Percentiles rank a stretch among this genome's conserved stretches.
These are phyloP conservation scores for Kodamaea ohmeri DNA, from an alignment of 1,139 yeast species.

Conservation along the genomic window DNA sequence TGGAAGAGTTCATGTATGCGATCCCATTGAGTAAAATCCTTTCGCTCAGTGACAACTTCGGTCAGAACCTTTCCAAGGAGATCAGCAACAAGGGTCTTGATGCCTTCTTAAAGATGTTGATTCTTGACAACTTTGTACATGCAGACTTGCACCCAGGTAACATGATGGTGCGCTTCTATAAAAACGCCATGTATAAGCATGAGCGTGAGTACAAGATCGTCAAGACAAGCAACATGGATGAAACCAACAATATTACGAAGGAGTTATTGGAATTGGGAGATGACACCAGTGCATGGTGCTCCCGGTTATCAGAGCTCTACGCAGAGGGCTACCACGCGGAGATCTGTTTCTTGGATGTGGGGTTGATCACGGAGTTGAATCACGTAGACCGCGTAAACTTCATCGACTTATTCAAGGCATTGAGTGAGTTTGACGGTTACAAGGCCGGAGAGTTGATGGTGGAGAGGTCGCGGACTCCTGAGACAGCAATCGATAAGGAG, in stretches of 20 bases:
- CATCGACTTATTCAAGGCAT: constrained; percentile 81
- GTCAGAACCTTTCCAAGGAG: constrained; percentile 62
- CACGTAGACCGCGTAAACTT: constrained; percentile 76
- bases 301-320: constrained; percentile 48
- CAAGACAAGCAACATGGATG: constrained; percentile 43
- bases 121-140: constrained; percentile 89
- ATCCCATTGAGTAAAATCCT: constrained; percentile 74
- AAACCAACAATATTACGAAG: constrained; percentile 47
- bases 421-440: constrained; percentile 91
- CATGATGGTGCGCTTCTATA: constrained; percentile 75
- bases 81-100: constrained; percentile 87
- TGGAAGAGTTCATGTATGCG: constrained; percentile 84
- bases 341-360: constrained; percentile 88
- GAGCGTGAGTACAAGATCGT: constrained; percentile 49
- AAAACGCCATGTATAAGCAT: constrained; percentile 44
- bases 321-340: constrained; percentile 76
- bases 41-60: constrained; percentile 39
- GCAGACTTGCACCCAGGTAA: constrained; percentile 98
- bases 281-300: constrained; percentile 47
- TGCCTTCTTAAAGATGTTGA: constrained; percentile 88
- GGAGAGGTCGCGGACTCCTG: constrained; percentile 92
- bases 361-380: constrained; percentile 86
- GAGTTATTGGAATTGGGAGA: constrained; percentile 41
- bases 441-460: constrained; percentile 94
- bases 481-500: constrained; percentile 80